Conservation (phyloP, 495 filamentous ascomycete genomes). For the Barbatosphaeria neglecta region DNA sequence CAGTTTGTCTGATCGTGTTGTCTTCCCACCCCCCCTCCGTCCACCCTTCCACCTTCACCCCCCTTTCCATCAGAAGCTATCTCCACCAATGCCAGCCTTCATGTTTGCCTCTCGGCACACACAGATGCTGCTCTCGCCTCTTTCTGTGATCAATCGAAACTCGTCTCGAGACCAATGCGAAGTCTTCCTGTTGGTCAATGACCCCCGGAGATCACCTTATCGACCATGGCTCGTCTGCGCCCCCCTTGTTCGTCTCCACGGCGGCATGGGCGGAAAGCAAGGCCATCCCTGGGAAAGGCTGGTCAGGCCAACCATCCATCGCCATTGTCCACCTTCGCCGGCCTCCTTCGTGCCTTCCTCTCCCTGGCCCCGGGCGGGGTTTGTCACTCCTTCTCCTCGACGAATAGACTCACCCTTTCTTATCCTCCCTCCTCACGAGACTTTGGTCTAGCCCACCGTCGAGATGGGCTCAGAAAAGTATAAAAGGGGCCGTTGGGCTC, state of each 20-base stretch:
- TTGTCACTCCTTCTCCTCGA: slow-evolving; percentile 24
- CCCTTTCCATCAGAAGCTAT: slow-evolving; percentile 8
- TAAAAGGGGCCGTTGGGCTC: slow-evolving; percentile 48
- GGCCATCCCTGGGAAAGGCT: slow-evolving; percentile 4
- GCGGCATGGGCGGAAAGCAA: slow-evolving; percentile 28
- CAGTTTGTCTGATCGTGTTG: slow-evolving; percentile 9
- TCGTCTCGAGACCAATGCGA: slow-evolving; percentile 24
- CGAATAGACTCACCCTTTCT: slow-evolving; percentile 36
- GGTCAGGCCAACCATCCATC: slow-evolving; percentile 7
- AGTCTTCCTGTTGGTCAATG: slow-evolving; percentile 14
- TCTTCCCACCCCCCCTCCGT: slow-evolving; percentile 7
- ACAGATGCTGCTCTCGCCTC: slow-evolving; percentile 16
- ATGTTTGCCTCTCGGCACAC: slow-evolving; percentile 24
- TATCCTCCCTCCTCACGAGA: slow-evolving; percentile 32
- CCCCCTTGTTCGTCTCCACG: slow-evolving; percentile 36
- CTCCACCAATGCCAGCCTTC: slow-evolving; percentile 21
- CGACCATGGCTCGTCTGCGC: slow-evolving; percentile 13
- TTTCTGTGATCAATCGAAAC: slow-evolving; percentile 38
- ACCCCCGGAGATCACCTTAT: slow-evolving; percentile 26
- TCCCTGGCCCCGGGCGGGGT: slow-evolving; percentile 31
- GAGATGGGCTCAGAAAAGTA: slow-evolving; percentile 35
- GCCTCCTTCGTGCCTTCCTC: slow-evolving; percentile 16
- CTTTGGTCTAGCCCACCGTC: slow-evolving; percentile 14
- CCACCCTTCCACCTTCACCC: slow-evolving; percentile 9
- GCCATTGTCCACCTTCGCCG: slow-evolving; percentile 24